Conservation (phyloP, 805 yeast genomes). For the Myxozyma udenii region DNA sequence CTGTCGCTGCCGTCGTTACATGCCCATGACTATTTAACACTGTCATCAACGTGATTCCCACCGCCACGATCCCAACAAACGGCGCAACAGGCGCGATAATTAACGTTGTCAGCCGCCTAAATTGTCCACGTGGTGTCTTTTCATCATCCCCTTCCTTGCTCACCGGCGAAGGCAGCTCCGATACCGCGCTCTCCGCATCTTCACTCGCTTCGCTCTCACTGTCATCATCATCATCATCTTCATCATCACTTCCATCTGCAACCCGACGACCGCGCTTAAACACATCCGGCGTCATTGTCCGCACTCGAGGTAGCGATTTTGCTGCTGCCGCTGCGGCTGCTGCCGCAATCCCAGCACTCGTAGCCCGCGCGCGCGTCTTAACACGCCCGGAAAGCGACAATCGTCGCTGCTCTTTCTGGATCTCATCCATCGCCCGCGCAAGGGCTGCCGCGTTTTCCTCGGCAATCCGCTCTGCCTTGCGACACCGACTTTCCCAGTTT, state of each 20-base stretch:
- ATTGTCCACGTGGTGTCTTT: neutral
- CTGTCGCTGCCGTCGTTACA: too few relatives aligned
- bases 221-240: neutral
- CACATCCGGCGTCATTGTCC: conserved; percentile 15
- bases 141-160: neutral
- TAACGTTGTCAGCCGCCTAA: neutral
- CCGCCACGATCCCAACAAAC: conserved; percentile 23
- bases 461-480: conserved; percentile 16
- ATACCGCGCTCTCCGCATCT: neutral
- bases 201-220: neutral
- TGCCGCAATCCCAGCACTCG: neutral
- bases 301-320: neutral
- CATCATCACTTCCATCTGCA: conserved; percentile 4
- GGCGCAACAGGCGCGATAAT: conserved; percentile 15
- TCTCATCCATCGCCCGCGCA: conserved; percentile 7
- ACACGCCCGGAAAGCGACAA: neutral
- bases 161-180: neutral
- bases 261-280: too few relatives aligned
- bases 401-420: conserved; percentile 5
- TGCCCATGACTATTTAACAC: conserved; percentile 6
- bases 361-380: neutral
- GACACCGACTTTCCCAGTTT: conserved; percentile 16
- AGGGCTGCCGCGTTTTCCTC: conserved; percentile 16
- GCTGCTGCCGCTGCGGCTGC: neutral
- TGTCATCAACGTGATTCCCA: conserved; percentile 24